Evolutionary conservation across 345 rosid genomes (phyloP), one percentile per base, ranked within the genome.

Genomic region (Salix suchowensis): DNA sequence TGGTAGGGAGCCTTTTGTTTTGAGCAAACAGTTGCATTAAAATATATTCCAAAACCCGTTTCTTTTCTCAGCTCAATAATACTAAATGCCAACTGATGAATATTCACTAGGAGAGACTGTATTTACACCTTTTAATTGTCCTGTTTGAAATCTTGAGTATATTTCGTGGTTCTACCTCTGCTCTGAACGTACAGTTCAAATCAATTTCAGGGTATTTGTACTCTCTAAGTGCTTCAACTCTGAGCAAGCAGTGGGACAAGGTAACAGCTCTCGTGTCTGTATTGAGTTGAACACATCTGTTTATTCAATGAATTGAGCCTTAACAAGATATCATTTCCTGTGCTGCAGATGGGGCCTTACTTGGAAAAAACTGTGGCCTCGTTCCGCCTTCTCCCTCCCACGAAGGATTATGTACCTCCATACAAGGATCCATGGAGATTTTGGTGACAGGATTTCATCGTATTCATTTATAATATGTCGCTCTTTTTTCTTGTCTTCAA

Each of bases 381-480:
- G 4, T 93, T 95, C 79, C 91, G 90, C 68, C 97, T 95, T 77
- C 88, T 91, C 65, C 93, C 94, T 67, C 88, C 94, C 6, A 91
- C 96, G 18, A 88, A 85, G 70, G 86, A 77, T 81, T 95, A 93
- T 76, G 93, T 93, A 75, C 97, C 97, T 84, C 98, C 98, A 42
- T 93, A 68, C 81, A 95, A 95, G 84, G 98, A 95, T 86, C 97
- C 98, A 18, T 94, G 97, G 97, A 90, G 97, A 87, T 94, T 94
- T 86, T 92, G 97, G 98, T 94, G 91, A 92, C 32, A 52, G 14
- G 39, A 15, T 54, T 52, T 52, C 12, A 2, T 5, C 40, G 55
- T 65, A 30, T 65, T 36, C 13, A 34, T n/a, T 61, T 40, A 5
- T 42, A 18, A 11, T 52, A n/a, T 54, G 4, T 16, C 52, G 0